Conservation (phyloP, 2,329 filamentous ascomycete genomes). For the Penicillium olsonii region DNA sequence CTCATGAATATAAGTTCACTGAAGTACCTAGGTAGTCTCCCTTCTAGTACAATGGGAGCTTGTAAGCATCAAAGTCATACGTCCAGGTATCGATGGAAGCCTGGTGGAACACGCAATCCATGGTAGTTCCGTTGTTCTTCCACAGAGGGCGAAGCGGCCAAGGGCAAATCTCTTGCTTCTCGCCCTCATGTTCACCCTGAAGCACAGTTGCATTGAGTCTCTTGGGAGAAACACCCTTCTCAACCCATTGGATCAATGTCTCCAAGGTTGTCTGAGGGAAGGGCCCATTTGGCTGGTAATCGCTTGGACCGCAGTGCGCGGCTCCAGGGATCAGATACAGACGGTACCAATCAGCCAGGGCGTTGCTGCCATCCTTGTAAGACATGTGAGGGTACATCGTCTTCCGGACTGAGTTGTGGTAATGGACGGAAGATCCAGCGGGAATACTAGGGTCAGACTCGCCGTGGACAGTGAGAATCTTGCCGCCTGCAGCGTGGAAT, state of each 20-base stretch:
- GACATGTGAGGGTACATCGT: conserved; percentile 48
- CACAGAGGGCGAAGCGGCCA: conserved; percentile 3
- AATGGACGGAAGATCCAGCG: conserved; percentile 54
- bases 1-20: no score
- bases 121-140: not conserved
- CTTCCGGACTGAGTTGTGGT: conserved; percentile 54
- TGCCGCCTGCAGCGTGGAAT: conserved; percentile 53
- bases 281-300: conserved; percentile 40
- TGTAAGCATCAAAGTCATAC: not conserved
- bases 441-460: conserved; percentile 56
- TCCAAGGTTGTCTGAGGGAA: conserved; percentile 49
- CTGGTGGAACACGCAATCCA: not conserved
- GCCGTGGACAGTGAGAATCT: conserved; percentile 59
- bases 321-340: conserved; percentile 56
- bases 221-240: conserved; percentile 31
- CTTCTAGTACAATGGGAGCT: not conserved
- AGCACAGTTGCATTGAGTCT: not conserved
- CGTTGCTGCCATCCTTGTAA: conserved; percentile 41
- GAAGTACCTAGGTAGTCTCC: no score
- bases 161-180: not conserved
- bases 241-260: conserved; percentile 53
- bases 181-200: not conserved
- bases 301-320: conserved; percentile 50
- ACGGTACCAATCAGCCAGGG: conserved; percentile 54
- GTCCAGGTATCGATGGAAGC: not conserved